Conservation (phyloP, 164 flowering plant genomes). For the Aristolochia californica region DNA sequence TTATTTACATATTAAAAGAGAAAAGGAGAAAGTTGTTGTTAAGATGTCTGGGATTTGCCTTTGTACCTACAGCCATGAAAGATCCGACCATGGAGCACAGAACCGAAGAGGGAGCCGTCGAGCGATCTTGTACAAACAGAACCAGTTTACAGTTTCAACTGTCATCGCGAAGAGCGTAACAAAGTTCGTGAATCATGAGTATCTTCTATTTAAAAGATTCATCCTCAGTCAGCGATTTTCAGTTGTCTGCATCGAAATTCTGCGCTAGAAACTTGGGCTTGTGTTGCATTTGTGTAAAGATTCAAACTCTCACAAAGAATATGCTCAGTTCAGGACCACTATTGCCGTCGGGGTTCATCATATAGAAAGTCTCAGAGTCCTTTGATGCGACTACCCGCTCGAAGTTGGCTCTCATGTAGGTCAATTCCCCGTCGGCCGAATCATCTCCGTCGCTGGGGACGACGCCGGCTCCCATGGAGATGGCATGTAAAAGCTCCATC, state of each 20-base stretch:
- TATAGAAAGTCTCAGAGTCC: slow-evolving; percentile 69
- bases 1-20: too few relatives aligned
- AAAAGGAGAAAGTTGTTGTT: too few relatives aligned
- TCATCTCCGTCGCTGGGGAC: slow-evolving; percentile 26
- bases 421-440: slow-evolving; percentile 38
- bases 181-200: slow-evolving; percentile 5
- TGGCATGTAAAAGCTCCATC: slow-evolving; percentile 53
- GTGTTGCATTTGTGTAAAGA: too few relatives aligned
- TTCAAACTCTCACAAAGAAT: slow-evolving; percentile 55
- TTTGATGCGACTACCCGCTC: slow-evolving; percentile 56
- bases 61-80: slow-evolving; percentile 87
- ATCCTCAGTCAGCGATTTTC: too few relatives aligned
- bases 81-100: slow-evolving; percentile 42
- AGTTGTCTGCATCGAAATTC: too few relatives aligned
- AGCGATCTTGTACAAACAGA: slow-evolving; percentile 33
- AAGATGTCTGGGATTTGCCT: slow-evolving; percentile 97
- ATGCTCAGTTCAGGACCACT: slow-evolving; percentile 68
- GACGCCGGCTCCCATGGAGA: slow-evolving; percentile 71
- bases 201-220: too few relatives aligned
- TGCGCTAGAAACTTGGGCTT: too few relatives aligned
- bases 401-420: slow-evolving; percentile 58
- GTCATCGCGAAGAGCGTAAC: slow-evolving; percentile 81
- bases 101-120: slow-evolving; percentile 21
- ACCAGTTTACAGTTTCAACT: slow-evolving; percentile 67
- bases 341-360: slow-evolving; percentile 72